A percentile compares a stretch with the other conserved stretches of the same genome.
phyloP scores from a whole-genome alignment of 305 asterid genomes.

The Andrographis paniculata region DNA sequence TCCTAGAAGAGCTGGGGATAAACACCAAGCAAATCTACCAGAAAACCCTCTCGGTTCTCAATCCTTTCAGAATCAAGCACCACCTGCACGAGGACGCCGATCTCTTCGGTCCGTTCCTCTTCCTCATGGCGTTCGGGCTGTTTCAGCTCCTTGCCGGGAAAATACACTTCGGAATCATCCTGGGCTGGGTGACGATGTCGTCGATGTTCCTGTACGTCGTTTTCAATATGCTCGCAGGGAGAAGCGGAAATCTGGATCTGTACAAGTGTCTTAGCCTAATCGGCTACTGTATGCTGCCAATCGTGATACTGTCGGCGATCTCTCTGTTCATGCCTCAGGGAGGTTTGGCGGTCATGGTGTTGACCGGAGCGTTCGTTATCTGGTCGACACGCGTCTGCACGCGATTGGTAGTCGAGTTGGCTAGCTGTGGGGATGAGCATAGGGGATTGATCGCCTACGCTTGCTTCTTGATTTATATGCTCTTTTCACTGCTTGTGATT shows the following conservation, averaged over 20 bases:
- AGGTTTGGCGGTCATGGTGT: slow-evolving; percentile 40
- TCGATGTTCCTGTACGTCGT: slow-evolving; percentile 60
- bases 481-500: slow-evolving; percentile 63
- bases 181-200: slow-evolving; percentile 70
- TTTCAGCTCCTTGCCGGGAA: slow-evolving; percentile 77
- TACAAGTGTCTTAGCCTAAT: slow-evolving; percentile 63
- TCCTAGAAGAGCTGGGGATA: slow-evolving; percentile 31
- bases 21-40: slow-evolving; percentile 46
- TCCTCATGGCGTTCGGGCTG: slow-evolving; percentile 55
- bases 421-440: slow-evolving; percentile 72
- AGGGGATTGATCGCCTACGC: slow-evolving; percentile 63
- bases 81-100: slow-evolving; percentile 69
- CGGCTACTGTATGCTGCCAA: slow-evolving; percentile 71
- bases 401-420: slow-evolving; percentile 62
- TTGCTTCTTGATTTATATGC: slow-evolving; percentile 62
- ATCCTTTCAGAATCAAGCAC: slow-evolving; percentile 40
- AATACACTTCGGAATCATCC: slow-evolving; percentile 48
- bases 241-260: slow-evolving; percentile 62
- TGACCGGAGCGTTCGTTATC: slow-evolving; percentile 46
- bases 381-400: slow-evolving; percentile 82
- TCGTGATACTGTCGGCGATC: slow-evolving; percentile 62
- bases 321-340: slow-evolving; percentile 69
- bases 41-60: slow-evolving; percentile 15
- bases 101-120: slow-evolving; percentile 47
- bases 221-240: slow-evolving; percentile 82